Evolutionary conservation across 225 moss, liverwort and hornwort genomes (phyloP).

Genomic region (Bryoerythrophyllum caledonicum): DNA sequence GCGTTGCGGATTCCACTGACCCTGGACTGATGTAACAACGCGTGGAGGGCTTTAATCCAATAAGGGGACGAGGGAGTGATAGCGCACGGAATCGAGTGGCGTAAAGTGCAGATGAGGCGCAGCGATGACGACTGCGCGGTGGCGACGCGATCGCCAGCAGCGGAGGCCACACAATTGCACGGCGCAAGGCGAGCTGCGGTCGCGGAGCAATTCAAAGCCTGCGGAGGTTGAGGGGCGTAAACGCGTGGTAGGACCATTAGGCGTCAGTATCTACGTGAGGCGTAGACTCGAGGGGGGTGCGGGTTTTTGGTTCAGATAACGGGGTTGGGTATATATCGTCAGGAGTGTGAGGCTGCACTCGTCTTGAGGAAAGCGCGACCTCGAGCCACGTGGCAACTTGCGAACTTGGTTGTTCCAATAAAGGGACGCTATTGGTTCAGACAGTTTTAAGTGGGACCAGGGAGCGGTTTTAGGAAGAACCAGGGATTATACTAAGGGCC

Average conservation of each 20-base stretch:
- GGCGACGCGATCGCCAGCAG: neutral
- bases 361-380: neutral
- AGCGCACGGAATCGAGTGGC: neutral
- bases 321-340: neutral
- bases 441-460: too few relatives aligned
- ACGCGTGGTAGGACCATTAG: neutral
- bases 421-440: too few relatives aligned
- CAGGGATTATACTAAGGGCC: too few relatives aligned
- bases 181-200: too few relatives aligned
- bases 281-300: neutral
- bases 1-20: too few relatives aligned
- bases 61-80: too few relatives aligned
- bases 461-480: too few relatives aligned
- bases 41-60: too few relatives aligned
- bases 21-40: too few relatives aligned
- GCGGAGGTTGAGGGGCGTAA: neutral
- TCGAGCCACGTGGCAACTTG: neutral
- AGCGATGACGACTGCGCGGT: neutral
- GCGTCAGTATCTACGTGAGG: accelerated
- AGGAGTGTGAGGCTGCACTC: neutral
- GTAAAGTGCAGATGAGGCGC: neutral
- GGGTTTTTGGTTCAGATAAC: neutral
- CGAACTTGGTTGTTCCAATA: neutral
- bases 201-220: too few relatives aligned
- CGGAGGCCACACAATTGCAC: neutral